Evolutionary conservation across 2,329 filamentous ascomycete species (phyloP).

Genomic region (Colletotrichum lupini): DNA sequence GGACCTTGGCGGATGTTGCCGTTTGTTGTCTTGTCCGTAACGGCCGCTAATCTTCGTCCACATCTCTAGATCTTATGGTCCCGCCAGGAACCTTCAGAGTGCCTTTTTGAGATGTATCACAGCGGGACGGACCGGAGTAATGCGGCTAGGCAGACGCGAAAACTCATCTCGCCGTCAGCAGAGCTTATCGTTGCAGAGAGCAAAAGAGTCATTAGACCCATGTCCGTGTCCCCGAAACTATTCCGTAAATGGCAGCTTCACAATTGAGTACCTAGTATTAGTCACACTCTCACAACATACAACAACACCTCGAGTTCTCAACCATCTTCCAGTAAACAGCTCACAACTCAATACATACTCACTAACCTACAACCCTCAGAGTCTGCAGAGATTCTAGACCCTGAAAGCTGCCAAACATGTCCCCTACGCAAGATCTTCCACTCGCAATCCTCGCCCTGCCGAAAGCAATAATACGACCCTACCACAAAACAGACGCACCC

Average conservation of each 20-base stretch:
- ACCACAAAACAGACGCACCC: conserved; percentile 50
- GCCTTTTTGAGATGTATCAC: no score
- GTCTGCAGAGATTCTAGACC: no score
- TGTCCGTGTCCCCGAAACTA: background rate
- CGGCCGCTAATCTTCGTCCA: no score
- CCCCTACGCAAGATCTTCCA: background rate
- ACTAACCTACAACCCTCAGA: background rate
- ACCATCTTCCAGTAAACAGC: no score
- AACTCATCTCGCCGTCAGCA: background rate
- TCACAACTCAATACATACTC: background rate
- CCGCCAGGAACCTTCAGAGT: no score
- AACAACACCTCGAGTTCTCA: background rate
- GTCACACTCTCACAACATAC: background rate
- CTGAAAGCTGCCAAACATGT: background rate
- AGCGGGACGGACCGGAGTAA: no score
- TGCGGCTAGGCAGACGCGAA: background rate
- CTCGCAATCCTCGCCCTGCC: conserved; percentile 17
- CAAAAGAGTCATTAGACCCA: conserved; percentile 17
- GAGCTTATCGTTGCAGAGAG: background rate
- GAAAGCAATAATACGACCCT: conserved; percentile 52
- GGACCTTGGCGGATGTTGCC: background rate
- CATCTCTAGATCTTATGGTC: no score
- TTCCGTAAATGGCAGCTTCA: background rate
- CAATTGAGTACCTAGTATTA: background rate
- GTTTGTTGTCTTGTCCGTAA: no score